Evolutionary conservation across 371 early-diverging fungal genomes (phyloP), one percentile per base, ranked within the genome.

Genomic region (Capniomyces stellatus): DNA sequence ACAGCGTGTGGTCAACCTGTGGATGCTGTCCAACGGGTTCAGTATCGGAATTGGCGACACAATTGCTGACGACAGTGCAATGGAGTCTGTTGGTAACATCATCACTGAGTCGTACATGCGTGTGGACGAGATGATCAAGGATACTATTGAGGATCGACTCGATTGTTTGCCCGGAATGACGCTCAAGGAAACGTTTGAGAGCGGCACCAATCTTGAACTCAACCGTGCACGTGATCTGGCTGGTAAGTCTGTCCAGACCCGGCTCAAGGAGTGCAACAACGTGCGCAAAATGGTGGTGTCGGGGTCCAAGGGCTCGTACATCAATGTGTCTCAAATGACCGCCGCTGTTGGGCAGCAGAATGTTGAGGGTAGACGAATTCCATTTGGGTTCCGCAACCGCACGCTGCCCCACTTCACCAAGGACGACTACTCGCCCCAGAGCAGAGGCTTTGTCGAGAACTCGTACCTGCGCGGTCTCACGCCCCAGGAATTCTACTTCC

Each of bases 331-430:
- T 23, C 99, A 99, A 73, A 95, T 99, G 87, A 80, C 93, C 44
- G 97, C 98, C 27, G 93, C 93, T 84, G 97, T 99, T 42, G 99
- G 99, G 41, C 99, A 98, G 73, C 99, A 99, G 71, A 96, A 92
- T 74, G 97, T 99, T 13, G 98, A 98, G 70, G 98, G 99, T 62
- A 90, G 90, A 66, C 88, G 99, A 62, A 98, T 99, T 70, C 96
- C 98, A 12, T 96, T 90, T 62, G 98, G 98, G 2, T 98, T 98
- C 77, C 79, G 82, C 63, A 79, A 89, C 67, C 84, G 99, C 56
- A 84, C 98, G 0, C 75, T 99, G 58, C 99, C 99, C 12, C 99
- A 98, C 66, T 99, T 94, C 68, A 79, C 87, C 21, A 95, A 94
- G 71, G 96, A 96, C 71, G 99, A 99, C 71, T 89, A 92, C 66